Evolutionary conservation across 2,329 filamentous ascomycete species (phyloP).

Genomic region (Simplicillium sp.): DNA sequence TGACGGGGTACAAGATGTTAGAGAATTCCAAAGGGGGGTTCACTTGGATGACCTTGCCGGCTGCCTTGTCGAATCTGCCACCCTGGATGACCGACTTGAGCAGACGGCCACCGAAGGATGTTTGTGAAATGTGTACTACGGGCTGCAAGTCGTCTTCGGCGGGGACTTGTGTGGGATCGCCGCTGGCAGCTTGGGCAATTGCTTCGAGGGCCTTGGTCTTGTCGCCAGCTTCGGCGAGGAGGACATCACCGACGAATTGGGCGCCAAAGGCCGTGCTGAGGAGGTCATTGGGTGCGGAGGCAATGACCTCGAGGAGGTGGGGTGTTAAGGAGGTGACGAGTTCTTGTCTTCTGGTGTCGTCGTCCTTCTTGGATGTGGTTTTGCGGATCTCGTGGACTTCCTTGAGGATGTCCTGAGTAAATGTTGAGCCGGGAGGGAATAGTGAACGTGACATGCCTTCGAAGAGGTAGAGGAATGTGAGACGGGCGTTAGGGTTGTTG

Average conservation of each 20-base stretch:
- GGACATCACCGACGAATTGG: constrained; percentile 74
- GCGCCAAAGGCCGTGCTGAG: constrained; percentile 72
- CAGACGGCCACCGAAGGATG: constrained; percentile 64
- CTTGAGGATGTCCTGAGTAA: constrained; percentile 60
- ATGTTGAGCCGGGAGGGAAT: constrained; percentile 52
- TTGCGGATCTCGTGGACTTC: constrained; percentile 73
- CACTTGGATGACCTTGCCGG: constrained; percentile 60
- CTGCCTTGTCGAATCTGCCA: constrained; percentile 70
- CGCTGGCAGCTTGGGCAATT: constrained; percentile 52
- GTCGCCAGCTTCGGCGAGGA: constrained; percentile 68
- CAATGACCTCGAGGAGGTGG: constrained; percentile 64
- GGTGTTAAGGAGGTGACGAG: constrained; percentile 66
- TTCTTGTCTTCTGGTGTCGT: constrained; percentile 65
- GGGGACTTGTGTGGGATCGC: constrained; percentile 36
- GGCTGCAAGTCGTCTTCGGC: constrained; percentile 29
- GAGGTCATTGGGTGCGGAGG: constrained; percentile 56
- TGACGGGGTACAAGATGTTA: constrained; percentile 69
- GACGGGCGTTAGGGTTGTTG: constrained; percentile 56
- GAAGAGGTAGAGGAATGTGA: constrained; percentile 73
- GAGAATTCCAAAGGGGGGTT: constrained; percentile 76
- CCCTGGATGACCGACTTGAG: constrained; percentile 86
- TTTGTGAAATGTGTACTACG: constrained; percentile 48
- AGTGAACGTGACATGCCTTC: constrained; percentile 54
- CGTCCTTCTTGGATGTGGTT: constrained; percentile 87
- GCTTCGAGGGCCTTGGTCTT: constrained; percentile 67